Conservation (phyloP, 768 basidiomycete genomes). For the Tylopilus subfusipes region DNA sequence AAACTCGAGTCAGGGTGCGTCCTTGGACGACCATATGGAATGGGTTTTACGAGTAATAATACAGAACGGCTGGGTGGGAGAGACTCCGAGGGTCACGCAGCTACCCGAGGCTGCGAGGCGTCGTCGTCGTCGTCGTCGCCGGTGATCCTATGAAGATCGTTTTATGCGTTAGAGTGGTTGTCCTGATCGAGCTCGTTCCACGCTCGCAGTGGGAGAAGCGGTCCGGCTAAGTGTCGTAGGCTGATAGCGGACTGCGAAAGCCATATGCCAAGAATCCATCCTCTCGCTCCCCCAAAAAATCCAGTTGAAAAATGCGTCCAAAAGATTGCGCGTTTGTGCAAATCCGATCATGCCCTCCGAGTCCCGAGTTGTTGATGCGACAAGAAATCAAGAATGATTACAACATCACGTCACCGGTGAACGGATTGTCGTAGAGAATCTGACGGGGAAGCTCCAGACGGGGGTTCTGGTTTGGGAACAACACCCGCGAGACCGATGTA, state of each 20-base stretch:
- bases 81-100: constrained; percentile 12
- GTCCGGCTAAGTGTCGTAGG: constrained; percentile 9
- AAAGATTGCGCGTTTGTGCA: constrained; percentile 21
- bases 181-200: constrained; percentile 23
- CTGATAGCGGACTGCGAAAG: constrained; percentile 7
- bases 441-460: constrained; percentile 28
- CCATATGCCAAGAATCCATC: constrained; percentile 18
- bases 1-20: constrained; percentile 18
- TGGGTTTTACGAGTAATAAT: constrained; percentile 34
- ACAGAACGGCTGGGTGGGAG: constrained; percentile 21
- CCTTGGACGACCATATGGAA: constrained; percentile 21
- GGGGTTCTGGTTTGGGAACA: constrained; percentile 61
- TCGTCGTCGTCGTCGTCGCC: constrained; percentile 15
- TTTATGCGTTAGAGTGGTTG: constrained; percentile 13
- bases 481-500: constrained; percentile 70
- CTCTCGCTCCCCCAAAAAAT: constrained; percentile 14
- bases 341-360: constrained; percentile 26
- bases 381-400: constrained; percentile 25
- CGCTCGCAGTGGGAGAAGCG: constrained; percentile 18
- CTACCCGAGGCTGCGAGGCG: constrained; percentile 17
- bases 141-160: constrained; percentile 27
- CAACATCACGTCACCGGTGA: constrained; percentile 27
- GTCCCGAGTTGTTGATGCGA: constrained; percentile 27
- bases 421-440: constrained; percentile 32
- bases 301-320: constrained; percentile 28